These are phyloP conservation scores for Russula emetica DNA, from an alignment of 768 basidiomycete species.

Conservation along the genomic window DNA sequence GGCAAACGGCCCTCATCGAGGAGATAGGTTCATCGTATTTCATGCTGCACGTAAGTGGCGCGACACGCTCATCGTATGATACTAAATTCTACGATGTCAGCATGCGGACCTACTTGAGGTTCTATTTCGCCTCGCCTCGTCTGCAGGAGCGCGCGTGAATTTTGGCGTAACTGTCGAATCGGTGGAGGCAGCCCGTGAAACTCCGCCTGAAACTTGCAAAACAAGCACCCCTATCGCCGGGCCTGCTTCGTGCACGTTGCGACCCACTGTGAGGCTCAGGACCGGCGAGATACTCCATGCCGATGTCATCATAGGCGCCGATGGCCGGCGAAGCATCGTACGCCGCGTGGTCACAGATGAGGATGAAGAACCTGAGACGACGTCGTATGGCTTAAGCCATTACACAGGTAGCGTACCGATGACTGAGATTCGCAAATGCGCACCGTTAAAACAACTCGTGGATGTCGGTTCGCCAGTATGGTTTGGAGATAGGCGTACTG, in stretches of 20 bases:
- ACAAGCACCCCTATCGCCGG: constrained; percentile 16
- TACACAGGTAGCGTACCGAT: constrained; percentile 26
- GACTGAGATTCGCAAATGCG: constrained; percentile 19
- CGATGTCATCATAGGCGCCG: constrained; percentile 33
- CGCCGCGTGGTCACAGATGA: constrained; percentile 33
- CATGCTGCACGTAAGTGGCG: constrained; percentile 25
- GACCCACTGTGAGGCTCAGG: constrained; percentile 27
- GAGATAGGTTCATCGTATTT: constrained; percentile 23
- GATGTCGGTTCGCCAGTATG: constrained; percentile 24
- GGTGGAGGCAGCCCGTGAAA: constrained; percentile 18
- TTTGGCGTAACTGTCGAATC: constrained; percentile 21
- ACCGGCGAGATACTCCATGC: constrained; percentile 30
- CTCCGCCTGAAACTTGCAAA: constrained; percentile 1
- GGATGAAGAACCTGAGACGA: constrained; percentile 30
- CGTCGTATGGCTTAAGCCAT: constrained; percentile 29
- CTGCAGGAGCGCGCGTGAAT: constrained; percentile 22
- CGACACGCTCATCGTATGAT: constrained; percentile 2
- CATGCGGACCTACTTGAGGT: constrained; percentile 24
- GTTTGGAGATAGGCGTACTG: constrained; percentile 13
- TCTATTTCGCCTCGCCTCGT: constrained; percentile 20
- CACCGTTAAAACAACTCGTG: constrained; percentile 15
- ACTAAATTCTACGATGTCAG: constrained; percentile 19
- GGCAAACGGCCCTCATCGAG: constrained; percentile 22
- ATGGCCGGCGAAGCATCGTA: constrained; percentile 30
- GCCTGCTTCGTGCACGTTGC: constrained; percentile 15